phyloP scores from a whole-genome alignment of 2,329 filamentous ascomycete genomes.

The Reticulascus tulasneorum region DNA sequence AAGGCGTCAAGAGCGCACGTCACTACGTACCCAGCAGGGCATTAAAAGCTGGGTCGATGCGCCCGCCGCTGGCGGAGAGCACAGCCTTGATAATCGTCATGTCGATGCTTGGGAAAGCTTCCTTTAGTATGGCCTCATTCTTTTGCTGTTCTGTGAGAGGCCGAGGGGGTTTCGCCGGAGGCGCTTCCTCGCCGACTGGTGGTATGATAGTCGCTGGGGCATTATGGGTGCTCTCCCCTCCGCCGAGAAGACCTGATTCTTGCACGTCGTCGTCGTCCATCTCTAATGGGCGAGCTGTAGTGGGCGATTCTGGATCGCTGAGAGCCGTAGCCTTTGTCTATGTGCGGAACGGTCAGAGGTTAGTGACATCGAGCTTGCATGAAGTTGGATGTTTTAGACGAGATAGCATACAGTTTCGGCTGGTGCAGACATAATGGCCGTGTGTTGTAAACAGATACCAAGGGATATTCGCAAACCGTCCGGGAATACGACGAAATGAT shows the following conservation, averaged over 20 bases:
- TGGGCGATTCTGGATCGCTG: slow-evolving; percentile 58
- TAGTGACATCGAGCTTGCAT: slow-evolving; percentile 13
- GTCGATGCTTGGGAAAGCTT: slow-evolving; percentile 89
- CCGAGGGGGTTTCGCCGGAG: slow-evolving; percentile 80
- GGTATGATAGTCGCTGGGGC: slow-evolving; percentile 24
- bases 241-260: slow-evolving; percentile 49
- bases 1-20: slow-evolving; percentile 1
- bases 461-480: no score
- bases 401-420: slow-evolving; percentile 38
- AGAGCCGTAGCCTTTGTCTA: slow-evolving; percentile 41
- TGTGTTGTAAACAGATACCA: neutral
- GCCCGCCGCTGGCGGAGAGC: slow-evolving; percentile 76
- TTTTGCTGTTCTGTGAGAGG: slow-evolving; percentile 78
- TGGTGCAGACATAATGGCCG: slow-evolving; percentile 37
- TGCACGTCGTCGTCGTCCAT: slow-evolving; percentile 63
- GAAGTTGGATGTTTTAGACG: slow-evolving; percentile 13
- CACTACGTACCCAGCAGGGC: slow-evolving; percentile 69
- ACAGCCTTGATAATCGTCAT: slow-evolving; percentile 79
- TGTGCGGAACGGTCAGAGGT: slow-evolving; percentile 8
- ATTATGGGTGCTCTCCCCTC: slow-evolving; percentile 30
- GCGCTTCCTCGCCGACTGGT: slow-evolving; percentile 30
- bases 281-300: slow-evolving; percentile 60
- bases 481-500: no score
- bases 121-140: slow-evolving; percentile 82
- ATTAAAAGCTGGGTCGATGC: slow-evolving; percentile 92